Conservation (phyloP, 106 monocot genomes). For the Iris macrosiphon region DNA sequence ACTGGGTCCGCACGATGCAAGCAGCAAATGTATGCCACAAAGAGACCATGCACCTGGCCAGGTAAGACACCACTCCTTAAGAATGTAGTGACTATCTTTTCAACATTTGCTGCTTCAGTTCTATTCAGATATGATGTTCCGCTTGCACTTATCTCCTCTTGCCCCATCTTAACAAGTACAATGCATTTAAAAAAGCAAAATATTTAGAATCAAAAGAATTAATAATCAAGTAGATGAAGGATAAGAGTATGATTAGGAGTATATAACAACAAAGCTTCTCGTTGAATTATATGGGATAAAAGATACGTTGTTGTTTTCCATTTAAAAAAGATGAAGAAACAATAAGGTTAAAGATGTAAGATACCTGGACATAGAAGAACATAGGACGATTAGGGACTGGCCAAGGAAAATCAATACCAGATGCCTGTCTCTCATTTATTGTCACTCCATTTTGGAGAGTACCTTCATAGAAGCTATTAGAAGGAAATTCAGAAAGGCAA, state of each 20-base stretch:
- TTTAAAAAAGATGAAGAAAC: too few relatives aligned
- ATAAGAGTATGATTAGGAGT: too few relatives aligned
- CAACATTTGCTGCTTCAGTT: slow-evolving; percentile 99
- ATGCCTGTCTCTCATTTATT: slow-evolving; percentile 77
- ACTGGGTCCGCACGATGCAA: too few relatives aligned
- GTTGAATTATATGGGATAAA: too few relatives aligned
- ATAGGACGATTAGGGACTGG: slow-evolving; percentile 98
- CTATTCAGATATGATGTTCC: slow-evolving; percentile 98
- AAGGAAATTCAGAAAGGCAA: slow-evolving; percentile 92
- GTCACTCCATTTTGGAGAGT: slow-evolving; percentile 99
- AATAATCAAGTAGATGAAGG: neutral
- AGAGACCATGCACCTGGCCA: slow-evolving; percentile 47
- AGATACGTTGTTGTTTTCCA: too few relatives aligned
- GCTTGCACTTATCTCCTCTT: slow-evolving; percentile 99
- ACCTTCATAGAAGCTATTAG: slow-evolving; percentile 99
- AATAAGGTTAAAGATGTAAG: neutral
- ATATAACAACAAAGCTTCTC: too few relatives aligned
- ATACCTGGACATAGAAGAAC: slow-evolving; percentile 99
- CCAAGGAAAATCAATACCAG: slow-evolving; percentile 99
- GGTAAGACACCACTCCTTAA: slow-evolving; percentile 95
- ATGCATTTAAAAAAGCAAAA: too few relatives aligned
- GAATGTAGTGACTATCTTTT: slow-evolving; percentile 98
- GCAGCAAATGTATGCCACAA: neutral
- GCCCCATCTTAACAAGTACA: slow-evolving; percentile 84
- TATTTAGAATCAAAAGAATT: neutral